These are phyloP conservation scores for Sclerotinia trifoliorum DNA, from an alignment of 2,329 filamentous ascomycete genomes.

Conservation along the genomic window DNA sequence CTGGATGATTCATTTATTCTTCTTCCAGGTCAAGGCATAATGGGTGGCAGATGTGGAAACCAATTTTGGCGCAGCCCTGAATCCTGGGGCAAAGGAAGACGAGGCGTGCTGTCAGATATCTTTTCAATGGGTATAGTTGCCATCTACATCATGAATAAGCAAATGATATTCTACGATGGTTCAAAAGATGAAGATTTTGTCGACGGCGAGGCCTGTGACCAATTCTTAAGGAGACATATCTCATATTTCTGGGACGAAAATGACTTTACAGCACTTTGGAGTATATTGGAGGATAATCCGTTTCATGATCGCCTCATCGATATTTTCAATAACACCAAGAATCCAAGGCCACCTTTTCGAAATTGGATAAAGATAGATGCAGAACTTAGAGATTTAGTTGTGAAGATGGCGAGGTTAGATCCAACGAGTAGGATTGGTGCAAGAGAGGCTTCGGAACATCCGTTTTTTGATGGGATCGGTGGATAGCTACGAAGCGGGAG, in stretches of 20 bases:
- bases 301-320: conserved; percentile 43
- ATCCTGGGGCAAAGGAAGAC: conserved; percentile 43
- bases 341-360: not conserved
- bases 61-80: conserved; percentile 49
- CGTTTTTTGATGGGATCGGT: not conserved
- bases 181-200: conserved; percentile 23
- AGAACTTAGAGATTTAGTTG: not conserved
- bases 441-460: not conserved
- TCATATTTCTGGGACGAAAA: conserved; percentile 49
- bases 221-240: conserved; percentile 47
- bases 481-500: not conserved
- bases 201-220: conserved; percentile 36
- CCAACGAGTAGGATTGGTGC: not conserved
- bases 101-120: conserved; percentile 45
- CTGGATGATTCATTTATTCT: not conserved
- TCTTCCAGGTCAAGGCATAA: not conserved
- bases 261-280: conserved; percentile 44
- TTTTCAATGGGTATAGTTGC: conserved; percentile 48
- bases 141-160: conserved; percentile 47
- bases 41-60: conserved; percentile 44
- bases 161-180: conserved; percentile 43
- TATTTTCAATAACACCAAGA: not conserved
- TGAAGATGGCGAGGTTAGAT: not conserved
- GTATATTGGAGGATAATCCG: conserved; percentile 44
- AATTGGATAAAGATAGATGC: not conserved